A percentile compares a stretch with the other conserved stretches of the same genome.
Evolutionary conservation across 441 rosid genomes (phyloP).

Genomic region (Lepidium campestre): DNA sequence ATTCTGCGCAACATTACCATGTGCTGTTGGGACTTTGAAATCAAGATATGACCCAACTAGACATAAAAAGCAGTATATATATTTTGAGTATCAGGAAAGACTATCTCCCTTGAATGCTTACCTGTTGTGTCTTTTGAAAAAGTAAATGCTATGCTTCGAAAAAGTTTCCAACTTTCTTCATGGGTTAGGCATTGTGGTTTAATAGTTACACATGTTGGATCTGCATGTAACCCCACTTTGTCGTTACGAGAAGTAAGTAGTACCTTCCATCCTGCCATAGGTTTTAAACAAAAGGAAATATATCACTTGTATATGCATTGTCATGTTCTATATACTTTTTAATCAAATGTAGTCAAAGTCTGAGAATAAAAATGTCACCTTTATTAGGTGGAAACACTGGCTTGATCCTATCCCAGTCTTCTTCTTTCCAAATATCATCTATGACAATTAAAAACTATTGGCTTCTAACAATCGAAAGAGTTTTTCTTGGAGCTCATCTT

Average conservation of each 20-base stretch:
- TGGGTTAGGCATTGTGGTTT: neutral
- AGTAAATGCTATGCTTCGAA: constrained; percentile 4
- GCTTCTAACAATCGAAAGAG: neutral
- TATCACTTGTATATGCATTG: no score
- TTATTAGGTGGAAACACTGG: neutral
- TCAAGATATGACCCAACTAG: neutral
- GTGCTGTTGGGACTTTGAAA: neutral
- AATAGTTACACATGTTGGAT: constrained; percentile 5
- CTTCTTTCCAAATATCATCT: constrained; percentile 1
- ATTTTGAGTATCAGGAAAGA: no score
- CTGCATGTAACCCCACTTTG: constrained; percentile 5
- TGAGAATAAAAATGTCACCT: neutral
- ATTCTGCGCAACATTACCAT: neutral
- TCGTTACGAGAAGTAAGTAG: constrained; percentile 24
- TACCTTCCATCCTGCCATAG: constrained; percentile 9
- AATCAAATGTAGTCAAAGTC: no score
- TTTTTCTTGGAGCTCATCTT: neutral
- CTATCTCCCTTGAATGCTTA: neutral
- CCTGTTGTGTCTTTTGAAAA: neutral
- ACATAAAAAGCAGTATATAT: no score
- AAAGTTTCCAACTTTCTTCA: constrained; percentile 16
- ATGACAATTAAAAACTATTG: neutral
- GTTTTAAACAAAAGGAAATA: no score
- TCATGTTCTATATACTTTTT: no score
- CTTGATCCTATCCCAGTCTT: neutral